phyloP scores from a whole-genome alignment of 2,329 filamentous ascomycete species.

The Geosmithia flava region DNA sequence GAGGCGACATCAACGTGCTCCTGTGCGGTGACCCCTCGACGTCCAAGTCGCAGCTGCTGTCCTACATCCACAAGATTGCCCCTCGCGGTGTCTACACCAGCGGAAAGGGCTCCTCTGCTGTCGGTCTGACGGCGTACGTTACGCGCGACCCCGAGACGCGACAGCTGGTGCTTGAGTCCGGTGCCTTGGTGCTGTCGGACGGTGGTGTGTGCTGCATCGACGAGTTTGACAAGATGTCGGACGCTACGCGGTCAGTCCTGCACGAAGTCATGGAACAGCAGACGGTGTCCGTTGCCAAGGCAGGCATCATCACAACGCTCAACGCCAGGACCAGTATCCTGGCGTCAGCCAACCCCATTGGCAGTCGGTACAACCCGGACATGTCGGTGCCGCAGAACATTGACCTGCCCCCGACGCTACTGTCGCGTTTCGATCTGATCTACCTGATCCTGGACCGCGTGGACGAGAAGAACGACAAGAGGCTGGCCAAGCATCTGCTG shows the following conservation, averaged over 20 bases:
- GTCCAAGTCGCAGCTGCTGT: slow-evolving; percentile 84
- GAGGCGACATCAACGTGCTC: slow-evolving; percentile 94
- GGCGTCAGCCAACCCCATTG: slow-evolving; percentile 94
- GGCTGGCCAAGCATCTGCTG: slow-evolving; percentile 81
- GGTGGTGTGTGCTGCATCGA: slow-evolving; percentile 78
- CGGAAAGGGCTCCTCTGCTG: slow-evolving; percentile 68
- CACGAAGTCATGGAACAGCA: slow-evolving; percentile 87
- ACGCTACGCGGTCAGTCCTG: slow-evolving; percentile 64
- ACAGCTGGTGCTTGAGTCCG: slow-evolving; percentile 69
- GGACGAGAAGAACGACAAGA: slow-evolving; percentile 80
- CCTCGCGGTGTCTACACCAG: slow-evolving; percentile 77
- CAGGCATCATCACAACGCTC: slow-evolving; percentile 90
- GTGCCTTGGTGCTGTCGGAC: slow-evolving; percentile 66
- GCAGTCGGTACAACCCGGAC: slow-evolving; percentile 94
- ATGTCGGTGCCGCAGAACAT: slow-evolving; percentile 96
- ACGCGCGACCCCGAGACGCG: slow-evolving; percentile 71
- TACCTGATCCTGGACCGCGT: slow-evolving; percentile 92
- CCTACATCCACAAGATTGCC: slow-evolving; percentile 96
- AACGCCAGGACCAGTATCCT: slow-evolving; percentile 94
- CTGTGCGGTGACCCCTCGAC: slow-evolving; percentile 96
- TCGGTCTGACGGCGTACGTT: slow-evolving; percentile 71
- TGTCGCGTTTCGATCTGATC: slow-evolving; percentile 93
- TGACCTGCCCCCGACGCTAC: slow-evolving; percentile 84
- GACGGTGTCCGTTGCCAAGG: slow-evolving; percentile 76
- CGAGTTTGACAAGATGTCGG: slow-evolving; percentile 81